phyloP scores from a whole-genome alignment of 306 rosid genomes.

The Casuarina equisetifolia region DNA sequence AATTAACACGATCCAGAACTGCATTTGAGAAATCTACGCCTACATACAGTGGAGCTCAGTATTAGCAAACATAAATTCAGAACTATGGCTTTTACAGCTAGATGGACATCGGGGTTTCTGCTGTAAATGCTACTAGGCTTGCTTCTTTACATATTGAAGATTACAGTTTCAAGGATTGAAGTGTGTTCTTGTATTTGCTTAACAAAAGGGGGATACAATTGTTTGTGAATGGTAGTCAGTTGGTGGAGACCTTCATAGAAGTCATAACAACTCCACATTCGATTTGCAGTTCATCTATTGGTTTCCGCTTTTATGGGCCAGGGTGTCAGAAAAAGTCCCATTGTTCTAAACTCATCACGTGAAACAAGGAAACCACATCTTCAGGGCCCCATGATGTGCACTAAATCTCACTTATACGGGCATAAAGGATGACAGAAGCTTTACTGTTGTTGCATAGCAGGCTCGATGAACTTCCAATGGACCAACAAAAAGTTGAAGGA shows the following conservation, averaged over 20 bases:
- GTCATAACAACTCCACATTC: neutral
- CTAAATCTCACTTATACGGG: neutral
- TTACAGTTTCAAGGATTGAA: too few relatives aligned
- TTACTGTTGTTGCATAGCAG: neutral
- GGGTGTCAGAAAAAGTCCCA: too few relatives aligned
- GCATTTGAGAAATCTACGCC: slow-evolving; percentile 92
- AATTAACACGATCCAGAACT: slow-evolving; percentile 85
- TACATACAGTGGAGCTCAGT: slow-evolving; percentile 31
- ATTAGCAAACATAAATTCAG: slow-evolving; percentile 4
- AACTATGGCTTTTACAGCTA: too few relatives aligned
- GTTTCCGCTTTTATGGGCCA: neutral
- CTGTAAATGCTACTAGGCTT: too few relatives aligned
- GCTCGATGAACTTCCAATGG: neutral
- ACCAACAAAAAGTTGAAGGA: neutral
- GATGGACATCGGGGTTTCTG: too few relatives aligned
- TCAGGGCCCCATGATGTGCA: neutral
- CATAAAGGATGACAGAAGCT: neutral
- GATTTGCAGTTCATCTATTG: neutral
- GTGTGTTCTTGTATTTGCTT: neutral
- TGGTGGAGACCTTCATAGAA: neutral
- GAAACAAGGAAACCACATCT: neutral
- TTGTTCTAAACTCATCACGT: neutral
- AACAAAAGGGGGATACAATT: neutral
- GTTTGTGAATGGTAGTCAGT: neutral
- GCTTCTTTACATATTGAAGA: too few relatives aligned